Evolutionary conservation across 1,284 basidiomycete species (phyloP).

Genomic region (Kwoniella shivajii): DNA sequence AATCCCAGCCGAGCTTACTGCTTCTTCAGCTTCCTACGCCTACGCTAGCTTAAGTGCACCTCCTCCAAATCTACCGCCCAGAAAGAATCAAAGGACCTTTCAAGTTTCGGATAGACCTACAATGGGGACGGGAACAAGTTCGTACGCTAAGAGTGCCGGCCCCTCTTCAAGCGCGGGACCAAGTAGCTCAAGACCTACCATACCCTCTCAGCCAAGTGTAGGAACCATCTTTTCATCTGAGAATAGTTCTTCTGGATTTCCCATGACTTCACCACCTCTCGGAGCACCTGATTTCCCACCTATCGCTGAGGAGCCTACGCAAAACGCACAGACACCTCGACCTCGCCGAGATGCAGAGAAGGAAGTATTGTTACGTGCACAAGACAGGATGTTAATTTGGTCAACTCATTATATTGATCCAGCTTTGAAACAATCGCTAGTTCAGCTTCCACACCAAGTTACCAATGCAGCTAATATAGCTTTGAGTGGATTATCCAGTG

Average conservation of each 20-base stretch:
- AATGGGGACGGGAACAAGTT: not conserved
- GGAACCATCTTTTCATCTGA: not conserved
- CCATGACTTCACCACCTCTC: conserved; percentile 9
- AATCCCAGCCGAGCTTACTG: conserved; percentile 33
- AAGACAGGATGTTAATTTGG: conserved; percentile 36
- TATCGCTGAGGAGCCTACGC: not conserved
- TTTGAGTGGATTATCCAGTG: conserved; percentile 26
- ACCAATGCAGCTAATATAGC: conserved; percentile 37
- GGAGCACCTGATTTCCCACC: conserved; percentile 29
- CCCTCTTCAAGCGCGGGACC: not conserved
- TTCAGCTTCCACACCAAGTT: conserved; percentile 36
- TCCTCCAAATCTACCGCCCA: conserved; percentile 36
- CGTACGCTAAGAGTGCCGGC: not conserved
- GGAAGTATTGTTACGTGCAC: conserved; percentile 23
- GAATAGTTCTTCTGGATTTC: not conserved
- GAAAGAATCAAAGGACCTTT: conserved; percentile 10
- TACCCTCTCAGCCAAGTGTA: not conserved
- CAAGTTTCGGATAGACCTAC: not conserved
- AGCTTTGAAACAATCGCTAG: conserved; percentile 23
- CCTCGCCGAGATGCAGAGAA: conserved; percentile 29
- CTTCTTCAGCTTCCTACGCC: conserved; percentile 33
- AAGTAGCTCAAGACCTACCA: conserved; percentile 2
- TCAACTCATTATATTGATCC: conserved; percentile 47
- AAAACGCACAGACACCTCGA: conserved; percentile 5
- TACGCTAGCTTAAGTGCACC: conserved; percentile 40